A percentile compares a stretch with the other conserved stretches of the same genome.
These are phyloP conservation scores for Hypericum androsaemum DNA, from an alignment of 345 rosid species.

Conservation along the genomic window DNA sequence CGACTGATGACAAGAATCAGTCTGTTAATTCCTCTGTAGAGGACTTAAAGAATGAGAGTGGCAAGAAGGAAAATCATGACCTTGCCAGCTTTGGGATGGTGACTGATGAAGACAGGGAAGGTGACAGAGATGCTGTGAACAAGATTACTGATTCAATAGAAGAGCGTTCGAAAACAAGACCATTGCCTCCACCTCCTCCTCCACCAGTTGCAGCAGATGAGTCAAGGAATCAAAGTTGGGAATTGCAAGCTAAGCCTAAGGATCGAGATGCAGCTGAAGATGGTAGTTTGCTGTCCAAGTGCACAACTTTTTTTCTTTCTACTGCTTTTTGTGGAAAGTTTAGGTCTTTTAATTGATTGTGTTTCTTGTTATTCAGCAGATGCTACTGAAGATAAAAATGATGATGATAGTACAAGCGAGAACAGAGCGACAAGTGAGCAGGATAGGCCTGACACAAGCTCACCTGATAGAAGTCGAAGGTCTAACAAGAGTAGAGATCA, in stretches of 20 bases:
- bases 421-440: conserved; percentile 47
- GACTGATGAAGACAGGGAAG: conserved; percentile 76
- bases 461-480: conserved; percentile 64
- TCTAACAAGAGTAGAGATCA: conserved; percentile 63
- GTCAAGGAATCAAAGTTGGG: conserved; percentile 37
- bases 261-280: conserved; percentile 44
- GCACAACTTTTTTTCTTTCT: neutral
- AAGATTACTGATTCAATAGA: conserved; percentile 61
- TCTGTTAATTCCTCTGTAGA: conserved; percentile 22
- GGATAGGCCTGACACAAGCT: conserved; percentile 60
- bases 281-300: conserved; percentile 32
- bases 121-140: conserved; percentile 59
- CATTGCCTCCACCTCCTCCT: conserved; percentile 83
- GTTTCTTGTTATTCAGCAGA: conserved; percentile 27
- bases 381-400: conserved; percentile 43
- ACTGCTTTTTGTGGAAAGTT: neutral
- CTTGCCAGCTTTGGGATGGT: conserved; percentile 59
- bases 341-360: neutral
- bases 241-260: conserved; percentile 44
- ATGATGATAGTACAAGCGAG: conserved; percentile 59
- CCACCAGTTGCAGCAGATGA: conserved; percentile 40
- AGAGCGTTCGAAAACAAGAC: conserved; percentile 74
- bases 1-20: conserved; percentile 34
- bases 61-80: conserved; percentile 45
- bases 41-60: conserved; percentile 41